Evolutionary conservation across 345 rosid genomes (phyloP).

Genomic region (Excoecaria cochinchinensis): DNA sequence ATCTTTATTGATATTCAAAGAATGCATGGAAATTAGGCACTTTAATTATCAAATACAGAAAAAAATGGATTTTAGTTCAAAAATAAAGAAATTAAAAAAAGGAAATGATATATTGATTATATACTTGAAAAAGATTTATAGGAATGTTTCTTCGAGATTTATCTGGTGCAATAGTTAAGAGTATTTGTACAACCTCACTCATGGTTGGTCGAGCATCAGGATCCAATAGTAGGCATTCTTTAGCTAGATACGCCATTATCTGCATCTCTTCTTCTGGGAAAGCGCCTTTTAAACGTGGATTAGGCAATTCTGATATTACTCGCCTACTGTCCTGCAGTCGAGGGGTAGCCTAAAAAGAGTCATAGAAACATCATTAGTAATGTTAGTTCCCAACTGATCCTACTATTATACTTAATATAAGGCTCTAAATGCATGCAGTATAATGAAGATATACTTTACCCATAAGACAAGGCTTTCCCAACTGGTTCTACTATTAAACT

Average conservation of each 20-base stretch:
- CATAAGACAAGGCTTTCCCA: constrained; percentile 87
- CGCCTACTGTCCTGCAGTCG: constrained; percentile 63
- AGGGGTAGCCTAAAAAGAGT: constrained; percentile 66
- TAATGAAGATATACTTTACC: constrained; percentile 44
- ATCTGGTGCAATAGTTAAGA: constrained; percentile 75
- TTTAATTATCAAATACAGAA: too few species aligned
- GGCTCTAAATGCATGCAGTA: not conserved
- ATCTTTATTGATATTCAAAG: not conserved
- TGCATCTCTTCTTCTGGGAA: constrained; percentile 87
- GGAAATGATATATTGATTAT: not conserved
- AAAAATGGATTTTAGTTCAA: not conserved
- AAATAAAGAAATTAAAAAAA: not conserved
- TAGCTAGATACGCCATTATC: constrained; percentile 91
- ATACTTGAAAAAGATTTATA: constrained; percentile 64
- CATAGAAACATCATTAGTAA: constrained; percentile 3
- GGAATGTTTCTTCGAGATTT: constrained; percentile 67
- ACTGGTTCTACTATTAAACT: too few species aligned
- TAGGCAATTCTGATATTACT: constrained; percentile 74
- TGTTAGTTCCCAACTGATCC: not conserved
- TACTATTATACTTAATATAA: not conserved
- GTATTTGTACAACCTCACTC: constrained; percentile 97
- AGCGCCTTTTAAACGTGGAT: constrained; percentile 62
- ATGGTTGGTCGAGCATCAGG: constrained; percentile 94
- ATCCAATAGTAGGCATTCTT: constrained; percentile 84
- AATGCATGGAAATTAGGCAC: not conserved